Percentiles rank a stretch among this genome's conserved stretches.
phyloP scores from a whole-genome alignment of 1,139 yeast genomes.

The Eremothecium gossypii region DNA sequence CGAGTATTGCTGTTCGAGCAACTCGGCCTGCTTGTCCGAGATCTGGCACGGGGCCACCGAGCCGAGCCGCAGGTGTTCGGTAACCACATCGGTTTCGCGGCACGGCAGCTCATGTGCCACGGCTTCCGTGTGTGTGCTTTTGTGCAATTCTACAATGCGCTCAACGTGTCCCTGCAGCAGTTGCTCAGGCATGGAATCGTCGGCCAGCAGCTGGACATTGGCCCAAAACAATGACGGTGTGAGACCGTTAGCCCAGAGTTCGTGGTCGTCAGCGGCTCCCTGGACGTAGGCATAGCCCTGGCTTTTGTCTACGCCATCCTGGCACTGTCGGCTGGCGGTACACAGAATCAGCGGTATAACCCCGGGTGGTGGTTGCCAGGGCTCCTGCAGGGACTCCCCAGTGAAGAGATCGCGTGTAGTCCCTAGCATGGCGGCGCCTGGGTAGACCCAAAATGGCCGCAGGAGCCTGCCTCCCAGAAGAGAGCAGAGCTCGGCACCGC shows the following conservation, averaged over 20 bases:
- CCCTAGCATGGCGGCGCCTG: conserved; percentile 35
- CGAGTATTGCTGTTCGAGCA: conserved; percentile 11
- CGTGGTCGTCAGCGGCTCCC: conserved; percentile 94
- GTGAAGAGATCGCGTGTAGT: conserved; percentile 20
- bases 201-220: conserved; percentile 31
- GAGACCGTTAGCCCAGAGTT: conserved; percentile 62
- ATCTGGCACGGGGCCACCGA: background rate
- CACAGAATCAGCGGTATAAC: conserved; percentile 43
- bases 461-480: conserved; percentile 39
- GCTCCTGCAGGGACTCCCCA: conserved; percentile 17
- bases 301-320: conserved; percentile 42
- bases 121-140: too few relatives aligned
- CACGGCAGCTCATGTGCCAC: background rate
- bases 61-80: conserved; percentile 19
- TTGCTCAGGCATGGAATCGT: conserved; percentile 32
- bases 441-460: conserved; percentile 65
- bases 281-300: conserved; percentile 58
- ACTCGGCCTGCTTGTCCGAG: background rate
- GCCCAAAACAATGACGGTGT: conserved; percentile 54
- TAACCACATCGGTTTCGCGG: conserved; percentile 13
- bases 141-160: conserved; percentile 5
- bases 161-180: conserved; percentile 31
- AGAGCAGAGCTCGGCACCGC: conserved; percentile 29
- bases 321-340: conserved; percentile 55
- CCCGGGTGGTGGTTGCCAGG: conserved; percentile 17